Evolutionary conservation across 331 rosid genomes (phyloP).

Genomic region (Prunus yedoensis): DNA sequence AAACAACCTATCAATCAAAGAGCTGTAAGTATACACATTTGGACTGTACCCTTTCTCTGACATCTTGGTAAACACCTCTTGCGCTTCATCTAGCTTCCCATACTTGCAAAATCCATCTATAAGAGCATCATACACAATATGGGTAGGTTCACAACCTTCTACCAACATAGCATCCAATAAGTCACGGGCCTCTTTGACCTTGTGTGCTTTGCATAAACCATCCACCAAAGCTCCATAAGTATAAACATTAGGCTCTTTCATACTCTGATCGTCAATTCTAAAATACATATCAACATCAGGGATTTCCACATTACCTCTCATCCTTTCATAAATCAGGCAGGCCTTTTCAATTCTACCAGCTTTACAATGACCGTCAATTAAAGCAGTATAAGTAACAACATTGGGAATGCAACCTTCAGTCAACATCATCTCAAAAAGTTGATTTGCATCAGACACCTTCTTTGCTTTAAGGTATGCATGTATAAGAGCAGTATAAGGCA

Average conservation of each 20-base stretch:
- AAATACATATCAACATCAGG: slow-evolving; percentile 75
- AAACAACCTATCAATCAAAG: slow-evolving; percentile 78
- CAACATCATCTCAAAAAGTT: slow-evolving; percentile 80
- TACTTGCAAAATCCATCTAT: slow-evolving; percentile 93
- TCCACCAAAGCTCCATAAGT: slow-evolving; percentile 94
- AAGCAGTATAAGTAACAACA: slow-evolving; percentile 77
- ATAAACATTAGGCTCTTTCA: slow-evolving; percentile 57
- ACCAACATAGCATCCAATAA: slow-evolving; percentile 62
- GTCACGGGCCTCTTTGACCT: slow-evolving; percentile 67
- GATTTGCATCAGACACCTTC: slow-evolving; percentile 62
- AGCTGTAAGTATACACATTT: slow-evolving; percentile 76
- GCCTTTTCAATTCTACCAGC: slow-evolving; percentile 82
- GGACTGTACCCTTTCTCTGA: slow-evolving; percentile 74
- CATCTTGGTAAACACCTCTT: slow-evolving; percentile 79
- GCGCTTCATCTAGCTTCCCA: slow-evolving; percentile 84
- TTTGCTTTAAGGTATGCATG: slow-evolving; percentile 89
- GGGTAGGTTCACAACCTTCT: slow-evolving; percentile 78
- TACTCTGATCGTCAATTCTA: slow-evolving; percentile 36
- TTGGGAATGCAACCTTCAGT: slow-evolving; percentile 76
- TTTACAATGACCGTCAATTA: slow-evolving; percentile 90
- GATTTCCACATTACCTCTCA: slow-evolving; percentile 59
- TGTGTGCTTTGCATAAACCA: slow-evolving; percentile 94
- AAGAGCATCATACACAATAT: slow-evolving; percentile 80
- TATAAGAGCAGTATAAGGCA: slow-evolving; percentile 87
- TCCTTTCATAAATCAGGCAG: slow-evolving; percentile 71